Conservation (phyloP, 2,329 filamentous ascomycete genomes). For the Chaetomiaceae sp. region DNA sequence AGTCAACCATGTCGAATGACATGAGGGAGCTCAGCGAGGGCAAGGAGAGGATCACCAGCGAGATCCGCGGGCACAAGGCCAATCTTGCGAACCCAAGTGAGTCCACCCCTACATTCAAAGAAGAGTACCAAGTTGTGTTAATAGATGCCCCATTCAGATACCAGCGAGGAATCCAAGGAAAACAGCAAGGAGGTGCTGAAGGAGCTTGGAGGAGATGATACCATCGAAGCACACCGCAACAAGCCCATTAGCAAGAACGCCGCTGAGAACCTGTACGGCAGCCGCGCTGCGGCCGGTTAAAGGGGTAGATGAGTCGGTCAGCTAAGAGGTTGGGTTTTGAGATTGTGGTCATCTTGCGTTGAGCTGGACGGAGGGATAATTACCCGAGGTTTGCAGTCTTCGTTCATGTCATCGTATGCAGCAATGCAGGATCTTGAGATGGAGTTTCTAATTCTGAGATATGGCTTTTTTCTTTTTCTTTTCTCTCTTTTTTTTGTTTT, state of each 20-base stretch:
- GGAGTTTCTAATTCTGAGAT: no score
- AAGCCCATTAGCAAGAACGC: constrained; percentile 40
- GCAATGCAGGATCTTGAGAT: no score
- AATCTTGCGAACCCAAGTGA: constrained; percentile 45
- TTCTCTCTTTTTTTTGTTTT: no score
- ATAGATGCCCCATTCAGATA: constrained; percentile 33
- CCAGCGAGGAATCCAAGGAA: constrained; percentile 43
- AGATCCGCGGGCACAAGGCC: constrained; percentile 40
- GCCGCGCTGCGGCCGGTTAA: constrained; percentile 28
- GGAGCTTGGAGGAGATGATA: constrained; percentile 39
- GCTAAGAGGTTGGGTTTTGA: not conserved
- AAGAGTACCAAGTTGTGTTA: not conserved
- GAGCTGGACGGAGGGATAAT: no score
- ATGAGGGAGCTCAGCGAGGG: constrained; percentile 38
- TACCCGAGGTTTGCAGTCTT: no score
- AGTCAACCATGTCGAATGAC: constrained; percentile 38
- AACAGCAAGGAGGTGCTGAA: constrained; percentile 39
- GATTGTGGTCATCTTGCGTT: no score
- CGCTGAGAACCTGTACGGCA: constrained; percentile 38
- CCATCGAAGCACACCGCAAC: constrained; percentile 40
- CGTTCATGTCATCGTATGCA: no score
- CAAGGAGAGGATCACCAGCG: constrained; percentile 28
- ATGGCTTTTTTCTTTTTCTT: no score
- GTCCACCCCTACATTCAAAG: not conserved
- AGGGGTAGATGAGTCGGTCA: not conserved